Conservation (phyloP, 176 grass and related monocot genomes). For the Zizania latifolia region DNA sequence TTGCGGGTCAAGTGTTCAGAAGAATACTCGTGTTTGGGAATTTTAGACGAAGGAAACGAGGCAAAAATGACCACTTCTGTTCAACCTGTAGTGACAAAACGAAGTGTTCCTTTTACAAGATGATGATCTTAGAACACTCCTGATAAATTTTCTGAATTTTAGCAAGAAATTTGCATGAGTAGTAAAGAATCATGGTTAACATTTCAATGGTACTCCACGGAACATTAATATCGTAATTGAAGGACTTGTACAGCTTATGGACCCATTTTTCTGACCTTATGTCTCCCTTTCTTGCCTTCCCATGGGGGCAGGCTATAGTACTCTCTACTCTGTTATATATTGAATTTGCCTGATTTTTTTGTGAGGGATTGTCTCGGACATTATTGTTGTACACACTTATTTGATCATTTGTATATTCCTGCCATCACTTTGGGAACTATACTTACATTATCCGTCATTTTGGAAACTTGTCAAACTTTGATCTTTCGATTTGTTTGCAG, state of each 20-base stretch:
- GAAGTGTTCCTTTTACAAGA: not conserved
- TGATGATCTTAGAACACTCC: not conserved
- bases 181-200: not conserved
- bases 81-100: not conserved
- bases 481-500: slow-evolving; percentile 37
- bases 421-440: not conserved
- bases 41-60: not conserved
- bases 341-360: not conserved
- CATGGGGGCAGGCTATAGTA: not conserved
- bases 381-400: not conserved
- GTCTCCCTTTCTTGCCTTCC: not conserved
- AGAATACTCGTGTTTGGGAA: not conserved
- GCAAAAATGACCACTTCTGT: not conserved
- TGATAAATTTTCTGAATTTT: not conserved
- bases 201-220: not conserved
- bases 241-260: not conserved
- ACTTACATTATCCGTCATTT: not conserved
- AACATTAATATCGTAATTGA: not conserved
- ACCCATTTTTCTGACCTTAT: not conserved
- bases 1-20: not conserved
- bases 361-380: not conserved
- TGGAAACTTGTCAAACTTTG: not conserved
- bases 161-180: not conserved
- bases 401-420: too few species aligned
- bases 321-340: not conserved